Conservation (phyloP, 768 basidiomycete species). For the Dendrothele bispora region DNA sequence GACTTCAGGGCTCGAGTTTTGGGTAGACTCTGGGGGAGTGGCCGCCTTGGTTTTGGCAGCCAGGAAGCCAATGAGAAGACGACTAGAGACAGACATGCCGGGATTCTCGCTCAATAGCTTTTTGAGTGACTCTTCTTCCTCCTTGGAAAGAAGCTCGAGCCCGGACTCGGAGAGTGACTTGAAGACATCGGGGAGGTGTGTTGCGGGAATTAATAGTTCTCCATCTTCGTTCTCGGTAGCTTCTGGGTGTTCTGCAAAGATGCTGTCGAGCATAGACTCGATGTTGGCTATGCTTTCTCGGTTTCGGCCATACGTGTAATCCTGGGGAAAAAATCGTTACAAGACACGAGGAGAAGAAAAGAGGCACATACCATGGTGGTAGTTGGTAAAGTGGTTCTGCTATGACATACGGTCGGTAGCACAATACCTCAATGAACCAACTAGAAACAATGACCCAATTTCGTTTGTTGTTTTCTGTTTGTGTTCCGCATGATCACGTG, state of each 20-base stretch:
- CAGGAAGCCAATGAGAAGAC: conserved; percentile 46
- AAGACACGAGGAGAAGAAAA: background rate
- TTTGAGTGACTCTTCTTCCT: conserved; percentile 62
- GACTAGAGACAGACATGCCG: conserved; percentile 62
- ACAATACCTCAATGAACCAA: no score
- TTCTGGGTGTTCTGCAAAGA: conserved; percentile 67
- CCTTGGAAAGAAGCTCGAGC: conserved; percentile 59
- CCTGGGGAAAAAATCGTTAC: background rate
- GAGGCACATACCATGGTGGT: conserved; percentile 7
- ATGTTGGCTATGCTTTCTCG: conserved; percentile 73
- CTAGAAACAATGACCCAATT: no score
- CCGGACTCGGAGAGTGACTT: conserved; percentile 58
- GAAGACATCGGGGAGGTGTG: conserved; percentile 70
- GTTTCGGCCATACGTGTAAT: conserved; percentile 50
- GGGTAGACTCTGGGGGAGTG: conserved; percentile 31
- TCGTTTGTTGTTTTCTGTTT: no score
- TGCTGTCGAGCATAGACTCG: conserved; percentile 62
- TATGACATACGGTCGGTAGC: no score
- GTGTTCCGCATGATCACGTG: no score
- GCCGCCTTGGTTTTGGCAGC: conserved; percentile 52
- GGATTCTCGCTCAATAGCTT: conserved; percentile 56
- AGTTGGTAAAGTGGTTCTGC: conserved; percentile 1
- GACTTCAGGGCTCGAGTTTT: conserved; percentile 39
- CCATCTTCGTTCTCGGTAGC: conserved; percentile 57
- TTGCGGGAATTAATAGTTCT: conserved; percentile 67